Base-by-base conservation (phyloP, 2,329 filamentous ascomycete species). In the Huntiella moniliformis region DNA sequence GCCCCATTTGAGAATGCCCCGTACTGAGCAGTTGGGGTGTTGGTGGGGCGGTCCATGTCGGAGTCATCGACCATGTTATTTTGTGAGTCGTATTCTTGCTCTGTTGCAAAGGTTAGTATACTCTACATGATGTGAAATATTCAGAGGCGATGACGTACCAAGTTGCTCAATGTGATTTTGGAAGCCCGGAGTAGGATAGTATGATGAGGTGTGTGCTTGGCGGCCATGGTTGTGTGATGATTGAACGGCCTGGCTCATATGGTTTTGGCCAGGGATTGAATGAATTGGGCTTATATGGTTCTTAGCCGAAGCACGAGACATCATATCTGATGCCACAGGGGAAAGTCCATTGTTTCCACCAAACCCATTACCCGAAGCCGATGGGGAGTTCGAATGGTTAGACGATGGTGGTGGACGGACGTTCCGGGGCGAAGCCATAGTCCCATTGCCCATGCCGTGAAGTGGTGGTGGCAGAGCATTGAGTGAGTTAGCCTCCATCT, bases 51-150 rank as follows among this genome's bases (percentile, higher is more conserved):
- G 5, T 85, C 79, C 53, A 77, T 73, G 55, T 82, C 79, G 53
- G 77, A 67, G 51, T 92, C 83, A 56, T 95, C 87, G 61, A 92
- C 77, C 71, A 93, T 82, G 56, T 88, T 85, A 60, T 74, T 75
- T 64, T 85, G 82, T 46, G 84, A 81, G 61, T 95, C 87, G 65
- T 95, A 96, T 68, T 96, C 88, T 71, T 93, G 86, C 67, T 96
- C 88, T 95, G 67, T 68, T 60, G 69, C 73, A 82, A 67, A 79
- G 71, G 66, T 70, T 77, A 75, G 71, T 69, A 77, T 69, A 40
- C 71, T 28, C 10, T 28, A 7, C 22, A 3, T 28, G 7, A 8
- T 28, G 7, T 28, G 22, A 28, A 28, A 28, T 28, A 10, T 28
- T 28, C 22, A 28, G 42, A 5, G 56, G 67, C 69, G 71, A 62